Base-by-base conservation (phyloP, 495 filamentous ascomycete species). In the Hypoxylon rickii region DNA sequence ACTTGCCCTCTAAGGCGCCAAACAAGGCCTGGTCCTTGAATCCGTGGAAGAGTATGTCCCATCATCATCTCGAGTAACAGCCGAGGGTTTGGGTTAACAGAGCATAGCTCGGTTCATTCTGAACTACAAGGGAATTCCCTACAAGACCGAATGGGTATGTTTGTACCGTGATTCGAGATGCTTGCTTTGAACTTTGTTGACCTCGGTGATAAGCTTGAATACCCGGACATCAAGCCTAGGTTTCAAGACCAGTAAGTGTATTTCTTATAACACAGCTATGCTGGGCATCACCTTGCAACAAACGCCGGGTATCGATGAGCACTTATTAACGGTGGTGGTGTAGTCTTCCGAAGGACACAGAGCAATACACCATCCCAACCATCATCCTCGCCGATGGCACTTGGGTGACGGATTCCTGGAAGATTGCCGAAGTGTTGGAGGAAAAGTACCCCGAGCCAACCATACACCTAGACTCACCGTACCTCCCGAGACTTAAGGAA, bases 101-200 rank as follows among this genome's bases (percentile, higher is more conserved):
- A 10, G 18, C 20, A 44, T 39, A 86, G 83, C 80, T 38, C 83
- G 84, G 2, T 55, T 87, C 11, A 34, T 70, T 3, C 70, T 89
- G 31, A 86, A 86, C 69, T 83, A 76, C 72, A 87, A 89, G 63
- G 69, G 71, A 5, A 64, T 87, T n/a, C 72, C 79, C 41, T 87
- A 86, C 70, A 72, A 74, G 50, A 89, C 85, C 3, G 73, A 83
- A 77, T 88, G 83, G 83, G 66, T 82, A 46, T 7, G 53, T 19
- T 22, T 24, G n/a, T 11, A 16, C 18, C 13, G 16, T 7, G 3
- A 4, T 7, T 18, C 10, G 40, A 1, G n/a, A 10, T n/a, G 18
- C n/a, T 33, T 22, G 6, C 24, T 19, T 34, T 10, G 10, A 34
- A 15, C n/a, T 10, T 36, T 29, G 19, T 19, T 63, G 32, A 54